phyloP scores from a whole-genome alignment of 495 filamentous ascomycete species.

The Aspergillus hancockii region DNA sequence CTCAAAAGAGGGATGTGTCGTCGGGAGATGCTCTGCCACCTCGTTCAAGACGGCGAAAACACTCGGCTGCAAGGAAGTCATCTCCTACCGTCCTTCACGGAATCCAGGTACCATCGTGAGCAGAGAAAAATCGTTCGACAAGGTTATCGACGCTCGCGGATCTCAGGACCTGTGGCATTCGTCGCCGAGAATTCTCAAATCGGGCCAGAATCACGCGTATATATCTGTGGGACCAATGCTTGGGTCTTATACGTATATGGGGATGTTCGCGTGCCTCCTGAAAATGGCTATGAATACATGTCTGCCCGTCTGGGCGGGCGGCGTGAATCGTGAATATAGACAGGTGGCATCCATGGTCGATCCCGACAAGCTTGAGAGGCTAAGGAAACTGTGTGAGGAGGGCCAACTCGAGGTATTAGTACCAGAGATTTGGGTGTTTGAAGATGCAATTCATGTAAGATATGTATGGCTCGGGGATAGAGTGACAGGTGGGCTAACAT shows the following conservation, averaged over 20 bases:
- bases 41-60: not conserved
- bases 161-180: constrained; percentile 4
- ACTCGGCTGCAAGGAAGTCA: not conserved
- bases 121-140: not conserved
- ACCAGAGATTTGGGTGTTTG: not conserved
- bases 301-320: not conserved
- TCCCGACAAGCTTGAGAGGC: not conserved
- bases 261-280: not conserved
- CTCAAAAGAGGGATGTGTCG: not conserved
- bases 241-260: not conserved
- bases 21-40: not conserved
- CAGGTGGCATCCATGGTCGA: constrained; percentile 1
- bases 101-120: not conserved
- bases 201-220: not conserved
- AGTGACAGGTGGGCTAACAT: not conserved
- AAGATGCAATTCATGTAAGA: not conserved
- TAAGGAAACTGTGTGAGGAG: not conserved
- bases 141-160: not conserved
- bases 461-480: not conserved
- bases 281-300: not conserved
- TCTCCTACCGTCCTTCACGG: not conserved
- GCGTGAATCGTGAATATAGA: not conserved
- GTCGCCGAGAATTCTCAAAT: not conserved
- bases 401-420: not conserved
- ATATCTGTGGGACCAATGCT: not conserved